Evolutionary conservation across 140 eudicot species (phyloP), one percentile per base, ranked within the genome.

Genomic region (Erigeron philadelphicus): DNA sequence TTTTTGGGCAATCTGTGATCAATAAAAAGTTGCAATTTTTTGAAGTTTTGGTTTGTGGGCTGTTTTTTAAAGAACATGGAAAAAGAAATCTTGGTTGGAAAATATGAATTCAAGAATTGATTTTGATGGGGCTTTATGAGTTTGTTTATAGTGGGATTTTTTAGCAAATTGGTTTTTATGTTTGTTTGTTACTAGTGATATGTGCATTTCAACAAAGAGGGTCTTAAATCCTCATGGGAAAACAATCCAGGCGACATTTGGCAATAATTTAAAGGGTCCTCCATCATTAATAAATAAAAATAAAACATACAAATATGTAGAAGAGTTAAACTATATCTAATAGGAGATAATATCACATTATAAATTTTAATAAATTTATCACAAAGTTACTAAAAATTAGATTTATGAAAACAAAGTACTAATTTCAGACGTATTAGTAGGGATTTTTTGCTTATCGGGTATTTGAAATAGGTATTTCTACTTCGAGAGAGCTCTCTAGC

Each of bases 161-260:
- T 70, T 48, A 72, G 64, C 10, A 53, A 1, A n/a, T 7, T n/a
- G 56, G 17, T 59, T 72, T 65, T 66, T 35, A 19, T 65, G 72
- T 67, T 73, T 78, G 75, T 71, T 59, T 65, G 73, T 47, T 13
- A 46, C 50, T n/a, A 44, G 62, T 54, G 68, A 71, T 23, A 61
- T 35, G 78, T 9, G 38, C 9, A 1, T 57, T 72, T 64, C 47
- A 62, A 67, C 57, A 67, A 35, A 18, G 46, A 13, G 62, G n/a
- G 25, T 21, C 25, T 21, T 21, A 21, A 45, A 44, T 55, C 50
- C 40, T 78, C 45, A 54, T 60, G 66, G 78, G 79, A 55, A 31
- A 73, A 73, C 52, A 18, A 61, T 70, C 41, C 67, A 63, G 67
- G 58, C 60, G 78, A 80, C 84, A 80, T 47, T 71, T 71, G 84